A percentile compares a stretch with the other conserved stretches of the same genome.
Evolutionary conservation across 139 green algal genomes (phyloP).

Genomic region (Chlamydomonas eustigma): DNA sequence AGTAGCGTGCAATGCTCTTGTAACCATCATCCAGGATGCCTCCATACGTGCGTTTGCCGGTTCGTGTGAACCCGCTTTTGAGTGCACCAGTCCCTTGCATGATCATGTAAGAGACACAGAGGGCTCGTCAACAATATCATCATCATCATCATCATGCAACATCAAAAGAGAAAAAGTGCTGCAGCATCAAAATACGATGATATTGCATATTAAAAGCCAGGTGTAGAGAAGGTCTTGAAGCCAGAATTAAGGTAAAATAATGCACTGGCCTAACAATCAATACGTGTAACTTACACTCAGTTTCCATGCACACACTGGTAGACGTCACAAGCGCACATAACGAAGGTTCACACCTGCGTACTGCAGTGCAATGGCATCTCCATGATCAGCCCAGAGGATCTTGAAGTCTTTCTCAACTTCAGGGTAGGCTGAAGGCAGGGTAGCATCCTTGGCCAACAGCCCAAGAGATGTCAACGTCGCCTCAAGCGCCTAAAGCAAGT

Average conservation of each 20-base stretch:
- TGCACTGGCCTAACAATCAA: too few species aligned
- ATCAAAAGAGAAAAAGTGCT: too few species aligned
- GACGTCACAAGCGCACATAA: too few species aligned
- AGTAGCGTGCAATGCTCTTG: conserved; percentile 77
- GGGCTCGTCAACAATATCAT: too few species aligned
- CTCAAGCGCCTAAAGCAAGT: conserved; percentile 47
- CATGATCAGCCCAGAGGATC: conserved; percentile 84
- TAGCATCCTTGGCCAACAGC: conserved; percentile 41
- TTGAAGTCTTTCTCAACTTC: conserved; percentile 72
- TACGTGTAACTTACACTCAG: too few species aligned
- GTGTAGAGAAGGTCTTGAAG: too few species aligned
- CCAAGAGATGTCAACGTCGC: conserved; percentile 50
- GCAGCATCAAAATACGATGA: too few species aligned
- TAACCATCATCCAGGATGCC: conserved; percentile 81
- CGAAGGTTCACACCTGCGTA: conserved; percentile 63
- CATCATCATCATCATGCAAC: too few species aligned
- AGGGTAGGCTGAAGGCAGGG: conserved; percentile 45
- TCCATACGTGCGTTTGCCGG: conserved; percentile 71
- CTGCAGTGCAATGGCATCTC: conserved; percentile 74
- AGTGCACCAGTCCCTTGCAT: conserved; percentile 61
- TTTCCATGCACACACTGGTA: too few species aligned
- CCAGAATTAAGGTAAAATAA: too few species aligned
- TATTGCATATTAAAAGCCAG: too few species aligned
- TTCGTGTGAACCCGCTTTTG: conserved; percentile 87
- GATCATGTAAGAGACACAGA: too few species aligned